A percentile compares a stretch with the other conserved stretches of the same genome.
Conservation (phyloP, 2,329 filamentous ascomycete genomes). For the Ceratocystis harringtonii region DNA sequence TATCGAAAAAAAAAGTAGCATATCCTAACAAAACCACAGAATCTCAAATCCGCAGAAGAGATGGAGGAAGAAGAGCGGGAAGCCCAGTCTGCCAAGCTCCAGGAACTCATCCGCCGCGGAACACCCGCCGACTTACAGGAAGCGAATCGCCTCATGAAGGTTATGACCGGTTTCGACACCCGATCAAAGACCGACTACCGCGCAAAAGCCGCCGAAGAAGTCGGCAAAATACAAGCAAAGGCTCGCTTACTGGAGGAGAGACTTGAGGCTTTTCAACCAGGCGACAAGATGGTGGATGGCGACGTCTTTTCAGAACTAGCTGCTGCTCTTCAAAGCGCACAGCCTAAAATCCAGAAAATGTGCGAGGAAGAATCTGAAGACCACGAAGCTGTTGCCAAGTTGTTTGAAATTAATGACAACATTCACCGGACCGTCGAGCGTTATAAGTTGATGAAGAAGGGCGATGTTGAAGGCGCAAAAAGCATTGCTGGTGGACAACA, state of each 20-base stretch:
- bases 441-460: conserved; percentile 92
- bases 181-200: conserved; percentile 93
- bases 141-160: conserved; percentile 94
- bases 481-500: conserved; percentile 69
- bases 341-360: conserved; percentile 99
- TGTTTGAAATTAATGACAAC: conserved; percentile 96
- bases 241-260: conserved; percentile 85
- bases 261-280: conserved; percentile 65
- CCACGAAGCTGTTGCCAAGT: conserved; percentile 83
- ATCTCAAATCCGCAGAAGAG: conserved; percentile 88
- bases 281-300: conserved; percentile 58
- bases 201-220: conserved; percentile 91
- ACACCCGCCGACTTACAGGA: conserved; percentile 89
- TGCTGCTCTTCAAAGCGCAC: conserved; percentile 74
- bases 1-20: not conserved
- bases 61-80: conserved; percentile 96
- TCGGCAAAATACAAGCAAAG: conserved; percentile 90
- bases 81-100: conserved; percentile 93
- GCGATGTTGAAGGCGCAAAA: conserved; percentile 69
- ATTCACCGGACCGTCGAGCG: conserved; percentile 93
- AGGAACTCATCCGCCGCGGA: conserved; percentile 86
- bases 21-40: conserved; percentile 35
- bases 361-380: conserved; percentile 98
- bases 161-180: conserved; percentile 96
- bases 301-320: conserved; percentile 73